A percentile compares a stretch with the other conserved stretches of the same genome.
phyloP scores from a whole-genome alignment of 164 flowering plant genomes.

The Vitis cinerea region DNA sequence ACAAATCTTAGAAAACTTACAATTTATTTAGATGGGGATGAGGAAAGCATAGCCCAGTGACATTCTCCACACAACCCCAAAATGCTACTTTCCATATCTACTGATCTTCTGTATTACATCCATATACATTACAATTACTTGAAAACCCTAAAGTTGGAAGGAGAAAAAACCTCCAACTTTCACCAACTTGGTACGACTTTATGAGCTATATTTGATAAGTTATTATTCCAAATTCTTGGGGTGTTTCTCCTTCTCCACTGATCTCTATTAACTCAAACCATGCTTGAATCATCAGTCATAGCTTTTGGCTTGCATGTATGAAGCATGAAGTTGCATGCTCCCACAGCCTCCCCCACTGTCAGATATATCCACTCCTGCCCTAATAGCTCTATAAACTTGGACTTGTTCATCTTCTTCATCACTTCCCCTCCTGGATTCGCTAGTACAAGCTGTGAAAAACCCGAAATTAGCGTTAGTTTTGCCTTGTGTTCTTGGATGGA shows the following conservation, averaged over 20 bases:
- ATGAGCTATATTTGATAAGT: too few species aligned
- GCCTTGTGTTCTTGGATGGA: not conserved
- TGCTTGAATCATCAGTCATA: conserved; percentile 11
- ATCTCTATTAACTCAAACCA: too few species aligned
- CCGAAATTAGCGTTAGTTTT: not conserved
- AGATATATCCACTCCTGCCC: conserved; percentile 62
- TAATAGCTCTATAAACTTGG: conserved; percentile 40
- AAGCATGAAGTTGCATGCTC: conserved; percentile 64
- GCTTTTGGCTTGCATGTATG: conserved; percentile 41
- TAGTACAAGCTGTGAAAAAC: conserved; percentile 41
- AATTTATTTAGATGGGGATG: too few species aligned
- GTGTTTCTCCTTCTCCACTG: not conserved
- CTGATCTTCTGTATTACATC: too few species aligned
- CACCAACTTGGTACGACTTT: too few species aligned
- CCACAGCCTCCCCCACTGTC: conserved; percentile 69
- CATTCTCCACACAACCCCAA: too few species aligned
- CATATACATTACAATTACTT: too few species aligned
- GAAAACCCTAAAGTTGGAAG: too few species aligned
- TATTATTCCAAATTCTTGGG: not conserved
- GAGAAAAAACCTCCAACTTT: too few species aligned
- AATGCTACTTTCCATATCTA: too few species aligned
- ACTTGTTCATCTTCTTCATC: conserved; percentile 63
- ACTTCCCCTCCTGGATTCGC: conserved; percentile 72
- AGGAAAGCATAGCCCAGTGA: too few species aligned
- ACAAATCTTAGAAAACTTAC: too few species aligned